Conservation (phyloP, 148 eudicot species). For the Limonium bicolor region DNA sequence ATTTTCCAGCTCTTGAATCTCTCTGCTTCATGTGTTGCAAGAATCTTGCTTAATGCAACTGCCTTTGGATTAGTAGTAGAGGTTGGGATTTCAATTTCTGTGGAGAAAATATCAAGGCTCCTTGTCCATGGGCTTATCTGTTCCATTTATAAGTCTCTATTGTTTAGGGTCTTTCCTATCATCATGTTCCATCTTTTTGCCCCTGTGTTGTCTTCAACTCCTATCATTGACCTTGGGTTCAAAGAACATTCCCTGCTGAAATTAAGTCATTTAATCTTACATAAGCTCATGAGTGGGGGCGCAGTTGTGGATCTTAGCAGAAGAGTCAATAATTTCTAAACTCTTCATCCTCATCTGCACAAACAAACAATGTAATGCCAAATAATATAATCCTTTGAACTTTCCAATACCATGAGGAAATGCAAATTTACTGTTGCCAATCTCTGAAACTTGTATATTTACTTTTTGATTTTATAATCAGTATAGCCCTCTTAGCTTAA, state of each 20-base stretch:
- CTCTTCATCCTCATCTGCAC: constrained; percentile 35
- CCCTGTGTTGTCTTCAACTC: constrained; percentile 40
- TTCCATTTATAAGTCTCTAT: constrained; percentile 65
- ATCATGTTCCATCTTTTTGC: constrained; percentile 46
- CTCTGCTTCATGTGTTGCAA: too few species aligned
- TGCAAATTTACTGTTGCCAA: too few species aligned
- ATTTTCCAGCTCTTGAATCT: too few species aligned
- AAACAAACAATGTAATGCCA: not conserved
- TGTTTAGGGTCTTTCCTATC: constrained; percentile 61
- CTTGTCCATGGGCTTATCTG: constrained; percentile 66
- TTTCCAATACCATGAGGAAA: too few species aligned
- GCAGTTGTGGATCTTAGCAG: constrained; percentile 21
- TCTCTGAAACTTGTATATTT: too few species aligned
- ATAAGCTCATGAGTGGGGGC: constrained; percentile 33
- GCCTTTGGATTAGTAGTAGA: constrained; percentile 20
- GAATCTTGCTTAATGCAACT: constrained; percentile 10
- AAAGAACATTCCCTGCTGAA: constrained; percentile 7
- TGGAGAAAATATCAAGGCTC: constrained; percentile 51
- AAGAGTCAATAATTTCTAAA: constrained; percentile 11
- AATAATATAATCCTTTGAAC: too few species aligned
- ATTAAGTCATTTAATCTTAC: constrained; percentile 14
- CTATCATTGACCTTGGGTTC: constrained; percentile 27
- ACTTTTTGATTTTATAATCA: too few species aligned
- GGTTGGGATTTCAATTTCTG: constrained; percentile 36
- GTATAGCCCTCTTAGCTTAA: too few species aligned